A percentile compares a stretch with the other conserved stretches of the same genome.
phyloP scores from a whole-genome alignment of 225 moss, liverwort and hornwort species.

The Neckera pumila region DNA sequence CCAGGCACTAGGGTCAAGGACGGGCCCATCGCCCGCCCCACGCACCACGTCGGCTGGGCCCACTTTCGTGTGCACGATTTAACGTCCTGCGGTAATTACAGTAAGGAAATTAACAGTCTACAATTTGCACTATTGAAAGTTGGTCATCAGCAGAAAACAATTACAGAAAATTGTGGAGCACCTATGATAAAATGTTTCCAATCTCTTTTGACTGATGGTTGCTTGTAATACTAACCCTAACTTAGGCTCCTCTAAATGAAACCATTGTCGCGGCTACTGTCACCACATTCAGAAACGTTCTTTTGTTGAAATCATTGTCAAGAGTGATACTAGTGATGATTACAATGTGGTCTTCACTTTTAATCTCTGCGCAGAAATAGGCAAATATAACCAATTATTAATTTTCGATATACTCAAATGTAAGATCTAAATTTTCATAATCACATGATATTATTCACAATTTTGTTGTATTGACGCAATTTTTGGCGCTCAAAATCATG shows the following conservation, averaged over 20 bases:
- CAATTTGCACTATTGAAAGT: neutral
- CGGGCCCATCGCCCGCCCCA: too few relatives aligned
- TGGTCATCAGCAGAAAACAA: neutral
- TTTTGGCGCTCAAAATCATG: neutral
- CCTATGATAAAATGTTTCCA: neutral
- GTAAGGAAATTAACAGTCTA: neutral
- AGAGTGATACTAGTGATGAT: neutral
- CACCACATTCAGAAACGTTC: neutral
- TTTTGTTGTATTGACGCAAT: neutral
- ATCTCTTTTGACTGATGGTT: neutral
- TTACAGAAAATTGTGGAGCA: neutral
- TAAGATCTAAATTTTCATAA: neutral
- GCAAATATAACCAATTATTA: neutral
- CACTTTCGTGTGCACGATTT: too few relatives aligned
- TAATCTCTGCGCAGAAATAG: neutral
- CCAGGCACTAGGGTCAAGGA: too few relatives aligned
- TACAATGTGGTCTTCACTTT: neutral
- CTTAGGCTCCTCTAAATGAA: neutral
- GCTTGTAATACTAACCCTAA: neutral
- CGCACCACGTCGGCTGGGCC: too few relatives aligned
- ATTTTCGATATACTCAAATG: neutral
- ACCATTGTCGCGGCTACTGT: neutral
- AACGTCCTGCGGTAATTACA: too few relatives aligned
- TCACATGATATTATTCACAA: neutral
- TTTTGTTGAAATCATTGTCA: neutral